Base-by-base conservation (phyloP, 331 rosid genomes). In the Telfairia occidentalis region DNA sequence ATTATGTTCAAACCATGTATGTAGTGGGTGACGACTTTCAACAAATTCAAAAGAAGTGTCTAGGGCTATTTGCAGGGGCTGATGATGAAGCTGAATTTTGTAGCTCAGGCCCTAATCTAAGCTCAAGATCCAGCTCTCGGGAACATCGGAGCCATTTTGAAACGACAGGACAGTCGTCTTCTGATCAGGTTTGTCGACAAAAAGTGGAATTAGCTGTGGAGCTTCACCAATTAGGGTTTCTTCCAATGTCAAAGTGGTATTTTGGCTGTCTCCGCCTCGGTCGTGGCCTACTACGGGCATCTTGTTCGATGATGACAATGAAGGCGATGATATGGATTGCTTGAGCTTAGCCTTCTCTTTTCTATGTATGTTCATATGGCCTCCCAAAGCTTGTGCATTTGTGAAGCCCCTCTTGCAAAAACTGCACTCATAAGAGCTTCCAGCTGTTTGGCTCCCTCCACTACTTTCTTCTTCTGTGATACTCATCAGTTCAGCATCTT, bases 371-470 rank as follows among this genome's bases (percentile, higher is more conserved):
- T 65, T 64, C 73, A 77, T 77, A 18, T 77, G 80, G 23, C 80
- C 80, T 52, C 80, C 74, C 48, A 76, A 49, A 63, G 80, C 80
- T 48, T 77, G 80, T 48, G 80, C 80, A 63, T 46, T 46, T 29
- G 80, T 63, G 58, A 77, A 77, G 5, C 80, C 80, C 12, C 80
- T 65, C 21, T 77, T 64, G 50, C 80, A 77, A 29, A 65, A 49
- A 49, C 0, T 66, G 46, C 80, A 77, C 37, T 77, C 75, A 11
- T 49, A 60, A 57, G 71, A 75, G 12, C 78, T 75, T 8, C 34
- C 32, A 19, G 72, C 6, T 35, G 72, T 9, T 65, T 65, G 32
- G 21, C 18, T 65, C 7, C 4, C n/a, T n/a, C n/a, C 32, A 37
- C 29, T 32, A 35, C 19, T 21, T 38, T 66, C 34, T 66, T 66